Percentiles rank a stretch among this genome's conserved stretches.
phyloP scores from a whole-genome alignment of 208 protist species.

The Crithidia sp. region DNA sequence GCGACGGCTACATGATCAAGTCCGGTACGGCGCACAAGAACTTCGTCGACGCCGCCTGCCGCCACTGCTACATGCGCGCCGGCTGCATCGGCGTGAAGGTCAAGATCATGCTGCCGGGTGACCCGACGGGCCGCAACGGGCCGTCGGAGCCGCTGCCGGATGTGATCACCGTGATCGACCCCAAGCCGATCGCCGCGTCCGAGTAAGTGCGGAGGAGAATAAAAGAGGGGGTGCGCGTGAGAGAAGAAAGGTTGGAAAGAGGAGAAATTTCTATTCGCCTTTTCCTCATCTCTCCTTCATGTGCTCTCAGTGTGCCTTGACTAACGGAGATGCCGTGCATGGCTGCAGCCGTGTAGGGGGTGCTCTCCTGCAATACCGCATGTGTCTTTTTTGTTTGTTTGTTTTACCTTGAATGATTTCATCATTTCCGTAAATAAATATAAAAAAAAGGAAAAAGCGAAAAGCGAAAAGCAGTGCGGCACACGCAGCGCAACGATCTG shows the following conservation, averaged over 20 bases:
- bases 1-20: conserved; percentile 99
- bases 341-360: neutral
- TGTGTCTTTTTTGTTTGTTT: conserved; percentile 4
- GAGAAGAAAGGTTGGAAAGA: neutral
- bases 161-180: conserved; percentile 75
- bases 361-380: neutral
- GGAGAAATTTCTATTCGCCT: neutral
- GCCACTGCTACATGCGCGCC: conserved; percentile 98
- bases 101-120: conserved; percentile 99
- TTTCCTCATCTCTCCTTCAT: neutral
- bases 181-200: conserved; percentile 35
- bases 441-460: conserved; percentile 5
- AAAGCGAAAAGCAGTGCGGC: too few species aligned
- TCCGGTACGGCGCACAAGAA: conserved; percentile 93
- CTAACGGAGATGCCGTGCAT: neutral
- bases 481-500: too few species aligned
- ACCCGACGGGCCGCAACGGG: conserved; percentile 78
- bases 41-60: conserved; percentile 96
- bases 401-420: conserved; percentile 13
- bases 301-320: too few species aligned
- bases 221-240: neutral
- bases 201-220: conserved; percentile 1
- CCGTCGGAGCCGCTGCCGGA: conserved; percentile 73
- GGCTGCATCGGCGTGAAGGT: conserved; percentile 99
- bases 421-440: conserved; percentile 16